Evolutionary conservation across 768 basidiomycete genomes (phyloP).

Genomic region (Mycena vulgaris): DNA sequence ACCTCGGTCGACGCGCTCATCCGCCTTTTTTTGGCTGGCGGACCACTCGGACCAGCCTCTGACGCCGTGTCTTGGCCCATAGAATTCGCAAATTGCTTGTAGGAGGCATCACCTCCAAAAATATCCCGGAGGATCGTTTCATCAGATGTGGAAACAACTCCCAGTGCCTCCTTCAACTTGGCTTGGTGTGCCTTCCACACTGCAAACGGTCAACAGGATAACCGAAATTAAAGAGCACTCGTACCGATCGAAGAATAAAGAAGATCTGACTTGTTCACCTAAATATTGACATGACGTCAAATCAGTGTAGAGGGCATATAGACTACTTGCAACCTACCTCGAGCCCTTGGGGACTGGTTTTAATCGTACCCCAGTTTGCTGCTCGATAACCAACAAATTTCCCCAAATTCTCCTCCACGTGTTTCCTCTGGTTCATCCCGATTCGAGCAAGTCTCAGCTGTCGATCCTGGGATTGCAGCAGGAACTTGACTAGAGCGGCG

Average conservation of each 20-base stretch:
- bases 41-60: not conserved
- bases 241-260: slow-evolving; percentile 14
- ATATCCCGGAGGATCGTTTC: not conserved
- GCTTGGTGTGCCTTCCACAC: not conserved
- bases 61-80: not conserved
- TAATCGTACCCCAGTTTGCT: slow-evolving; percentile 13
- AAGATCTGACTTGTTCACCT: slow-evolving; percentile 26
- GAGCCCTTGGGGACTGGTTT: not conserved
- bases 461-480: slow-evolving; percentile 9
- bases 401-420: slow-evolving; percentile 9
- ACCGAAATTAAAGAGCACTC: not conserved
- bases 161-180: slow-evolving; percentile 9
- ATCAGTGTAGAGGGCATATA: too few relatives aligned
- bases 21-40: slow-evolving; percentile 18
- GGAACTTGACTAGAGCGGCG: slow-evolving; percentile 9
- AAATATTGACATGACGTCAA: not conserved
- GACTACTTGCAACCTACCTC: not conserved
- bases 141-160: slow-evolving; percentile 7
- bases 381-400: slow-evolving; percentile 14
- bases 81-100: not conserved
- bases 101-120: not conserved
- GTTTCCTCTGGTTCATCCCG: slow-evolving; percentile 1
- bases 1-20: slow-evolving; percentile 4
- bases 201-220: slow-evolving; percentile 6
- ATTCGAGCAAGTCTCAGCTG: slow-evolving; percentile 1